Evolutionary conservation across 2,329 filamentous ascomycete genomes (phyloP).

Genomic region (Colletotrichum scovillei): DNA sequence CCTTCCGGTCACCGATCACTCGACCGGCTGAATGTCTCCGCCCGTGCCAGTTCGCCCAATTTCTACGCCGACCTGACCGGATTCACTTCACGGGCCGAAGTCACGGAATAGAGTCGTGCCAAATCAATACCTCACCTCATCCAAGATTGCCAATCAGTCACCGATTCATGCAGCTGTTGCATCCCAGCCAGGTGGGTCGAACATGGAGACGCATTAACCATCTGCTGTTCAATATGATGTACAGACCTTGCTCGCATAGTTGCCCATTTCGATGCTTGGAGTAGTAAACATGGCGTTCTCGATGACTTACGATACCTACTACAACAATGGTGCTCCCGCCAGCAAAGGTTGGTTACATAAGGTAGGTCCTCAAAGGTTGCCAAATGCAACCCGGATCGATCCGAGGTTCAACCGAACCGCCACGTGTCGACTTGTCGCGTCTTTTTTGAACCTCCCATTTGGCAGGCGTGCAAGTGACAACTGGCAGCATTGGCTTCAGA

Average conservation of each 20-base stretch:
- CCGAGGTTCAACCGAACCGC: constrained; percentile 15
- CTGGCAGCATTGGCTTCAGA: background rate
- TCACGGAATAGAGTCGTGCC: too few relatives aligned
- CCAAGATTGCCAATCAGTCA: background rate
- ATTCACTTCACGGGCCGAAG: background rate
- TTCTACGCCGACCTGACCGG: background rate
- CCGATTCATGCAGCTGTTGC: constrained; percentile 14
- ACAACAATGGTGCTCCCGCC: background rate
- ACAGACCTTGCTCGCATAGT: background rate
- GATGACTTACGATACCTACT: constrained; percentile 13
- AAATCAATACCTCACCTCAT: background rate
- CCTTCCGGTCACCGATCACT: background rate
- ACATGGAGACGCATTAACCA: background rate
- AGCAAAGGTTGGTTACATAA: background rate
- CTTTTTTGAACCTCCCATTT: background rate
- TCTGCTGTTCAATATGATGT: constrained; percentile 12
- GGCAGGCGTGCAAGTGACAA: background rate
- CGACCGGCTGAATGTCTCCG: background rate
- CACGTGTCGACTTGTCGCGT: background rate
- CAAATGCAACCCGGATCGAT: background rate
- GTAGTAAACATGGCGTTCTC: background rate
- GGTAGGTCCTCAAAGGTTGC: background rate
- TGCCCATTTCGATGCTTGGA: background rate
- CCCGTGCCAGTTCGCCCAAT: background rate
- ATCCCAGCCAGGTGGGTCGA: constrained; percentile 19